These are phyloP conservation scores for Teunomyces aglyptinius DNA, from an alignment of 805 yeast genomes.

Conservation along the genomic window DNA sequence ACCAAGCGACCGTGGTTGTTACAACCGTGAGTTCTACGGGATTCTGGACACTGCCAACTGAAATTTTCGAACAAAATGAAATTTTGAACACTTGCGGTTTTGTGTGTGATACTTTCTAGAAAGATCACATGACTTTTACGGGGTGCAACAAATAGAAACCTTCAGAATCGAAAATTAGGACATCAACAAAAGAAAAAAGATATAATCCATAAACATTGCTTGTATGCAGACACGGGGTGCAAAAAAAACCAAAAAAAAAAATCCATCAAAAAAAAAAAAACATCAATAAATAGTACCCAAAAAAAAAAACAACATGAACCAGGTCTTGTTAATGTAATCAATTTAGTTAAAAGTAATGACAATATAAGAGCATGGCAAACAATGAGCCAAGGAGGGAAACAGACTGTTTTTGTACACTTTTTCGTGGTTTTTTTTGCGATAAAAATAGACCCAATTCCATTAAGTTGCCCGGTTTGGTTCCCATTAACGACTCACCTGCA, in stretches of 20 bases:
- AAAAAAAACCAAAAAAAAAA: too few species aligned
- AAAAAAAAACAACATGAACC: not conserved
- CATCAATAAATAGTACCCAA: not conserved
- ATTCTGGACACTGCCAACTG: not conserved
- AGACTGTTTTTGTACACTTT: too few species aligned
- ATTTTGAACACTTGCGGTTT: not conserved
- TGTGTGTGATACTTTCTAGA: not conserved
- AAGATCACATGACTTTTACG: not conserved
- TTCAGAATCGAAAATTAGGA: too few species aligned
- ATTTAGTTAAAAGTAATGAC: not conserved
- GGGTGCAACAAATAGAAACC: not conserved
- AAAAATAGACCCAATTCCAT: too few species aligned
- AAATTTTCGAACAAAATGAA: not conserved
- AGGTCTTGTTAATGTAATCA: too few species aligned
- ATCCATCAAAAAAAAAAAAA: not conserved
- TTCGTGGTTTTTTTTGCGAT: too few species aligned
- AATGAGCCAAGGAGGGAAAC: too few species aligned
- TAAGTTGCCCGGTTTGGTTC: not conserved
- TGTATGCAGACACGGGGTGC: slow-evolving; percentile 4
- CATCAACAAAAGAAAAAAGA: too few species aligned
- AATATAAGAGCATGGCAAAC: too few species aligned
- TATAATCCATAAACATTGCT: not conserved
- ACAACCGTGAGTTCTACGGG: not conserved
- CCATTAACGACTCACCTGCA: not conserved
- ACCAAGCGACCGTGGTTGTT: too few species aligned